These are phyloP conservation scores for Ophiostoma novo-ulmi DNA, from an alignment of 2,329 filamentous ascomycete genomes.

Conservation along the genomic window DNA sequence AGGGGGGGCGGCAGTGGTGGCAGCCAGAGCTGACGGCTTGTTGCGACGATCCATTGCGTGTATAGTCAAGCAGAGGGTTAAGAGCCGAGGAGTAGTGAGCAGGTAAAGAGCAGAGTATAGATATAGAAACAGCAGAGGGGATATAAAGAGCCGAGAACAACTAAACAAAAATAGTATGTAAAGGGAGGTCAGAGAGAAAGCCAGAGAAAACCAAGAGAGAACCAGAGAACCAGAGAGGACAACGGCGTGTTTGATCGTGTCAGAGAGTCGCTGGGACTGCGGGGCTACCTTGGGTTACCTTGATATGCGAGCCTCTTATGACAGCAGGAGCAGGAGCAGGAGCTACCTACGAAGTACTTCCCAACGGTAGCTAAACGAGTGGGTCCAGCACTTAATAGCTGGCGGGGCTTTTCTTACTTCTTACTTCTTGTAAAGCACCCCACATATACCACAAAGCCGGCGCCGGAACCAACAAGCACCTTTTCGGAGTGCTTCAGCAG, in stretches of 20 bases:
- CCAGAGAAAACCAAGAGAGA: neutral
- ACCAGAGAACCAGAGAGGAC: neutral
- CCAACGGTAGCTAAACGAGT: no score
- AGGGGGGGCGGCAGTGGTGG: constrained; percentile 68
- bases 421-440: neutral
- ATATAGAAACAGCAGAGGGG: neutral
- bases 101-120: no score
- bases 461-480: neutral
- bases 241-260: constrained; percentile 14
- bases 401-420: neutral
- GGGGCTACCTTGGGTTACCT: constrained; percentile 2
- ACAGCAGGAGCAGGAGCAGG: constrained; percentile 3
- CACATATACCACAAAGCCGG: neutral
- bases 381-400: neutral
- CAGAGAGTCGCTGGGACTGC: constrained; percentile 11
- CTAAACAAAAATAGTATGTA: neutral
- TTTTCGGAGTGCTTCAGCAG: neutral
- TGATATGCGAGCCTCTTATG: constrained; percentile 9
- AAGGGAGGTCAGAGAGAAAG: neutral
- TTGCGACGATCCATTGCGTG: constrained; percentile 66
- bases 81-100: neutral
- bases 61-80: no score
- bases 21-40: constrained; percentile 71
- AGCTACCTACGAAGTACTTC: neutral
- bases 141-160: neutral